These are phyloP conservation scores for Boletus bicolor DNA, from an alignment of 768 basidiomycete species.

Conservation along the genomic window DNA sequence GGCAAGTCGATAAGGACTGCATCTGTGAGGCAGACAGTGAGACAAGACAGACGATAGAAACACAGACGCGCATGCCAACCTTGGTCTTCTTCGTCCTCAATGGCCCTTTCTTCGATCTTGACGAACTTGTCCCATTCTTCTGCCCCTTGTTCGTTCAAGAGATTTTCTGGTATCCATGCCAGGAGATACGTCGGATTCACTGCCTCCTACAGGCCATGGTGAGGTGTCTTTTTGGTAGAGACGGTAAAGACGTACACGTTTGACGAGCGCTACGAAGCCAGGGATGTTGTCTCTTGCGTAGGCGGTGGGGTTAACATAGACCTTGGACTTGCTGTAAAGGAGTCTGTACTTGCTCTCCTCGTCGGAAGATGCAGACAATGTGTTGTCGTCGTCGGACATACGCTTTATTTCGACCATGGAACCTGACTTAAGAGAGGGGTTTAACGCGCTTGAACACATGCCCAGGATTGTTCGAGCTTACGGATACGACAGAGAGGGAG, in stretches of 20 bases:
- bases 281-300: slow-evolving; percentile 91
- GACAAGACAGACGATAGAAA: neutral
- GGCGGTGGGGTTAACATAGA: slow-evolving; percentile 92
- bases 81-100: slow-evolving; percentile 63
- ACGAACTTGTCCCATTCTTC: slow-evolving; percentile 90
- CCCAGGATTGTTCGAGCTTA: slow-evolving; percentile 27
- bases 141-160: slow-evolving; percentile 78
- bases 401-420: slow-evolving; percentile 80
- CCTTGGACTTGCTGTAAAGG: slow-evolving; percentile 89
- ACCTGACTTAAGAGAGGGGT: slow-evolving; percentile 32
- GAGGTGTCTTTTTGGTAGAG: slow-evolving; percentile 4
- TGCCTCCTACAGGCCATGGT: slow-evolving; percentile 52
- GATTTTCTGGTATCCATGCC: slow-evolving; percentile 89
- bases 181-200: slow-evolving; percentile 74
- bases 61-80: slow-evolving; percentile 39
- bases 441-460: slow-evolving; percentile 4
- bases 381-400: slow-evolving; percentile 19
- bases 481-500: slow-evolving; percentile 46
- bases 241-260: slow-evolving; percentile 55
- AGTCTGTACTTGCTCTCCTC: slow-evolving; percentile 68
- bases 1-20: slow-evolving; percentile 85
- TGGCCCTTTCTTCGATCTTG: slow-evolving; percentile 70
- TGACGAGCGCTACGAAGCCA: slow-evolving; percentile 90
- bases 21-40: slow-evolving; percentile 42
- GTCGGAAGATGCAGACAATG: slow-evolving; percentile 24